Evolutionary conservation across 2,329 filamentous ascomycete species (phyloP), one percentile per base, ranked within the genome.

Genomic region (Xylariaceae sp.): DNA sequence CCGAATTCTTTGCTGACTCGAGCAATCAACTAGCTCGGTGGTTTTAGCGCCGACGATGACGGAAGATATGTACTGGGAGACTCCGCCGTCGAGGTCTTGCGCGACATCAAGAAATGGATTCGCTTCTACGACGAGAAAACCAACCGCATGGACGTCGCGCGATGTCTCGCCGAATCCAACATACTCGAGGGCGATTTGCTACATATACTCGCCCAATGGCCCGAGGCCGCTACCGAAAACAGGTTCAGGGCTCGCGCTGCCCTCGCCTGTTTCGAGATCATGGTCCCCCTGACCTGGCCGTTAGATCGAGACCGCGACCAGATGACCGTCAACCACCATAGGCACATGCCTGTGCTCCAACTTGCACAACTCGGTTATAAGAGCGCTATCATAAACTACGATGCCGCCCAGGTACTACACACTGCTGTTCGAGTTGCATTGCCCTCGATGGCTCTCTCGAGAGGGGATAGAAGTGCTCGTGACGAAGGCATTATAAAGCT

Each of bases 401-500:
- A 93, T 66, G 84, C 85, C 50, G 84, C 87, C 3, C 82, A 84
- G 52, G 88, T 97, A 37, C 81, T 99, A 10, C 87, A 92, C 63
- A 90, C 90, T 3, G 86, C 89, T 3, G 87, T 96, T 15, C 84
- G 92, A 62, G 83, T 90, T 55, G 92, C 89, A 0, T 77, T 99
- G 17, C 92, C 94, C 0, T 87, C 91, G 17, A 93, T 99, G 84
- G 90, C 91, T 2, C 76, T 89, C 30, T 81, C 89, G 0, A 84
- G 88, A 63, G 84, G 86, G 30, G 92, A 97, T 69, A 81, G 94
- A 58, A 86, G 84, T 37, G 77, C 84, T 18, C 83, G 92, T 68
- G 93, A 99, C 68, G 90, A 96, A 69, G 92, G 90, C 52, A 92
- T 97, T 67, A 92, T 99, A 72, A 94, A 92, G 72, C 82, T 99